Evolutionary conservation across 1,284 basidiomycete genomes (phyloP).

Genomic region (Trichosporon ovoides): DNA sequence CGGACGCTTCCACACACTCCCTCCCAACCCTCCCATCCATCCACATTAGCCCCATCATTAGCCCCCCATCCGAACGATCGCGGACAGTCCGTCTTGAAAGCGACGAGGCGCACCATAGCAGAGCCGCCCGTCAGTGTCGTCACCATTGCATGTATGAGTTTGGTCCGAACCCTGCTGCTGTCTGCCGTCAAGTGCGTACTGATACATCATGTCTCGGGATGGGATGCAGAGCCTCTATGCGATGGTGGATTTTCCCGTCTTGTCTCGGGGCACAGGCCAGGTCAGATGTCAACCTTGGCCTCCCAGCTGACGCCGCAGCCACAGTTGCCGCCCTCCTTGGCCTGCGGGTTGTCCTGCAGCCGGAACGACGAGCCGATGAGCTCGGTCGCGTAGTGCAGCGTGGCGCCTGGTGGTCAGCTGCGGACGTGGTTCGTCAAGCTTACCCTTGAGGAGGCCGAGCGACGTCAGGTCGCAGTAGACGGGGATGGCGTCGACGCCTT

Average conservation of each 20-base stretch:
- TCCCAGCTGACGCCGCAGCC: constrained; percentile 56
- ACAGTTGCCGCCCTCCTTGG: constrained; percentile 54
- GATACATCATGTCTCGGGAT: neutral
- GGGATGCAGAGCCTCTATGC: neutral
- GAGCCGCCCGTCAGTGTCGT: neutral
- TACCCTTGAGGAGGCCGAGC: constrained; percentile 45
- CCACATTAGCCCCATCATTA: neutral
- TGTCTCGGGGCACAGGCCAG: neutral
- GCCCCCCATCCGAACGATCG: neutral
- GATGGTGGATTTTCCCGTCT: neutral
- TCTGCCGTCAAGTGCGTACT: neutral
- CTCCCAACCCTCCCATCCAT: neutral
- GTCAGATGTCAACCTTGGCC: constrained; percentile 25
- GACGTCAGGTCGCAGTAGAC: constrained; percentile 46
- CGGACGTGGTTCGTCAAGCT: constrained; percentile 4
- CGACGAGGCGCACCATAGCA: neutral
- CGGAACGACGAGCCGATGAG: constrained; percentile 56
- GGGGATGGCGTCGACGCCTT: constrained; percentile 41
- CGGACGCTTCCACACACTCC: neutral
- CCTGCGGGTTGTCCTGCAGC: constrained; percentile 53
- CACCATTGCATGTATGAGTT: constrained; percentile 3
- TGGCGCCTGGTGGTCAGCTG: constrained; percentile 44
- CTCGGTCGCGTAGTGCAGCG: constrained; percentile 57
- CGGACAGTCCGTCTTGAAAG: neutral
- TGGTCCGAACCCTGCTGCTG: neutral